Evolutionary conservation across 768 basidiomycete species (phyloP), one percentile per base, ranked within the genome.

Genomic region (Suillus subalutaceus): DNA sequence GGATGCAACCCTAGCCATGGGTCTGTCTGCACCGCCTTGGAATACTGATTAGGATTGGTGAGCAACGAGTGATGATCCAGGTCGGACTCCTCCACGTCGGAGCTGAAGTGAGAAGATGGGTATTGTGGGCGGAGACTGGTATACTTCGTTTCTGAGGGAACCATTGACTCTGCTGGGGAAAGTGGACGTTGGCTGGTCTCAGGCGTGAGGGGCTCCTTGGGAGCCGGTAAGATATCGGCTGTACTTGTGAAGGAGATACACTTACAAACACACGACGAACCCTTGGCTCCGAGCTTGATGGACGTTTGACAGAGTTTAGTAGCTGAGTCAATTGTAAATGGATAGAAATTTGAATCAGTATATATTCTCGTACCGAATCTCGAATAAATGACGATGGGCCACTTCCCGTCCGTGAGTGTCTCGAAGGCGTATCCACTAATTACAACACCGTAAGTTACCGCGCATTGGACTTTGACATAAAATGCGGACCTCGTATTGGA

Each of bases 21-120:
- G 53, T 93, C 90, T 1, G 91, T 93, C 72, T 94, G 93, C 8
- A 91, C 84, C 15, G 85, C 89, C 53, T 86, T 83, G 35, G 88
- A 89, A 3, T 86, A 84, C 30, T 86, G 88, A 69, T 81, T 81
- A n/a, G 55, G 20, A 37, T n/a, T n/a, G 66, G 82, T 18, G 13
- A 63, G 69, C 56, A 75, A 38, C 8, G 72, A 37, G 12, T 59
- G 65, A 77, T 32, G 78, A 68, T 66, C 79, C 73, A 23, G 79
- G 70, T 78, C 78, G 26, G 75, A 78, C 46, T 79, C 80, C 44
- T 60, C 88, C 82, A n/a, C 82, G 44, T 88, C 85, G 64, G 83
- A 80, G 69, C 67, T 78, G 46, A 68, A 56, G 53, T 72, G 69
- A 18, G 73, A 75, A 15, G 66, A 48, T 23, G 76, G 71, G 67